Base-by-base conservation (phyloP, 78 protist species). In the Polysphondylium violaceum region DNA sequence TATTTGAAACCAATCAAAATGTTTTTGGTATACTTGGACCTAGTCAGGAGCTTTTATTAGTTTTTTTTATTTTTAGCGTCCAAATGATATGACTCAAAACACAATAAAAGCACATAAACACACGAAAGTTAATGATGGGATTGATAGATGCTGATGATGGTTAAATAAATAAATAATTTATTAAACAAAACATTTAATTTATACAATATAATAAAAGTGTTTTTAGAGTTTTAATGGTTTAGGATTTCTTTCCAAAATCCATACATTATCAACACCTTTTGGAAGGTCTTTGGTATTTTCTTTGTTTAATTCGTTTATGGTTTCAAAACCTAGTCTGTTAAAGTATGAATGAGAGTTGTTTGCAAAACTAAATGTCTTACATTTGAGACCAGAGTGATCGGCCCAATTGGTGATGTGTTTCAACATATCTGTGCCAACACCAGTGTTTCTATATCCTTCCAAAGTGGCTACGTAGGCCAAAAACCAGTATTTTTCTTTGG, bases 281-380 rank as follows among this genome's bases (percentile, higher is more conserved):
- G 91, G 91, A 17, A 83, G 1, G 31, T 44, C 68, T n/a, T 27
- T 25, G 41, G 17, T 55, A n/a, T n/a, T n/a, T n/a, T n/a, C n/a
- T n/a, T n/a, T n/a, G n/a, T n/a, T n/a, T 17, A 83, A 40, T 59
- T 83, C 91, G 2, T 17, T 19, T 0, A 27, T 2, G 3, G 69
- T 44, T 44, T 83, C 91, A 58, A 83, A 83, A 1, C 79, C 78
- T 11, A 68, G 59, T 23, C 76, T 17, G 55, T 83, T 53, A 29
- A 83, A 58, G 65, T 69, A 83, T 83, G 76, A 43, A 27, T 69
- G 44, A 19, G 35, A 40, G 23, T 69, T 33, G 8, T 69, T 67
- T 0, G 19, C 6, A 14, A 83, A 83, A 16, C 23, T 29, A 16
- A 83, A 16, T 7, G 91, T 71, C 44, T 71, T 83, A 43, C 59